Evolutionary conservation across 495 filamentous ascomycete genomes (phyloP).

Genomic region (Annulohypoxylon nitens): DNA sequence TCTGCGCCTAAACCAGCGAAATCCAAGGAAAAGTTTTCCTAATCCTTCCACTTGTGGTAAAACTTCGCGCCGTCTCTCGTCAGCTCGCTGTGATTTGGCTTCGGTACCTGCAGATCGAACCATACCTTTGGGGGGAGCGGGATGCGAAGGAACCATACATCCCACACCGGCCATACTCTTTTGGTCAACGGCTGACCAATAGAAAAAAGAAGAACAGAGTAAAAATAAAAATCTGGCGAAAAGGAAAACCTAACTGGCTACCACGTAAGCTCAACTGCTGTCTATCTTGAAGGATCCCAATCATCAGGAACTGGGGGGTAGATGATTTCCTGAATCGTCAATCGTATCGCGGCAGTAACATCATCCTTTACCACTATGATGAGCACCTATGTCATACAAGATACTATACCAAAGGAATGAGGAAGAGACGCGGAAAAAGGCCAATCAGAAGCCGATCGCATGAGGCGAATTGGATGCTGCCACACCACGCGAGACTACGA

Average conservation of each 20-base stretch:
- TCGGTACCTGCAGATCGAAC: constrained; percentile 44
- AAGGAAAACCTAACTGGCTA: constrained; percentile 17
- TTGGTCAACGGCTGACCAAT: constrained; percentile 25
- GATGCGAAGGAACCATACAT: constrained; percentile 32
- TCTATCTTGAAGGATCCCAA: constrained; percentile 7
- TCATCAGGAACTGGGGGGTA: neutral
- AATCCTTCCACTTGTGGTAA: constrained; percentile 32
- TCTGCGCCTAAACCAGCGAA: neutral
- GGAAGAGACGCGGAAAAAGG: neutral
- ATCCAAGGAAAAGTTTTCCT: constrained; percentile 20
- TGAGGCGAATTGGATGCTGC: constrained; percentile 46
- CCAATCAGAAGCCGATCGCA: constrained; percentile 38
- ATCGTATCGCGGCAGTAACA: constrained; percentile 4
- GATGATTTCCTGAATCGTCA: neutral
- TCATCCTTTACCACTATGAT: constrained; percentile 16
- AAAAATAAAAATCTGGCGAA: neutral
- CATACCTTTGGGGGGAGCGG: constrained; percentile 30
- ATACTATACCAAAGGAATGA: constrained; percentile 5
- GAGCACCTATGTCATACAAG: constrained; percentile 6
- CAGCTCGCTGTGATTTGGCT: constrained; percentile 43
- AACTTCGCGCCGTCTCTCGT: constrained; percentile 41
- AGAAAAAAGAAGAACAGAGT: constrained; percentile 18
- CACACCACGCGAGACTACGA: constrained; percentile 32
- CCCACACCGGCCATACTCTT: constrained; percentile 30
- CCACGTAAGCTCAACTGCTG: constrained; percentile 11